Base-by-base conservation (phyloP, 768 basidiomycete species). In the Lactarius deliciosus region DNA sequence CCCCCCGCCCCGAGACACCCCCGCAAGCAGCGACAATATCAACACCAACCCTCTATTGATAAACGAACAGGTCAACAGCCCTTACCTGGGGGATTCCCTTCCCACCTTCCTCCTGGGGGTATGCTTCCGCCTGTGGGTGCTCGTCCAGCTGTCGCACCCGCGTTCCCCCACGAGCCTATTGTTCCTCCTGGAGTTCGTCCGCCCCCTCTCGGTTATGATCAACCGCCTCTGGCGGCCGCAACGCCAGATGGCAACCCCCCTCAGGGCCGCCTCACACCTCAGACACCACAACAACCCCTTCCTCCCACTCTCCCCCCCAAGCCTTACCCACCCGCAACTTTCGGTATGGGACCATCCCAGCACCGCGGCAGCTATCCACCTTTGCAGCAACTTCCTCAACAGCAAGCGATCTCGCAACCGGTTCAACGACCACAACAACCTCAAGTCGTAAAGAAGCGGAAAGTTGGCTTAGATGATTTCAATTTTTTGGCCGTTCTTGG, bases 401-500 rank as follows among this genome's bases (percentile, higher is more conserved):
- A 73, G 57, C 73, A 72, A 28, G 72, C 73, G 22, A 71, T 75
- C 50, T 76, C 76, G 59, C 78, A 76, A 54, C 75, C 75, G 25
- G 71, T 70, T 47, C 71, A 64, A 68, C 66, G 68, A 65, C 76
- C 74, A 65, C 78, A 78, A n/a, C 81, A 83, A 62, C 78, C 80
- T 40, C 77, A 77, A 38, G 65, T 73, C 15, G 69, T 68, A 16
- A 75, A 81, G 30, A 89, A 88, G 76, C 85, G 94, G 61, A 96
- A 96, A 76, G 92, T 99, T 68, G 95, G 96, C 1, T 82, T 99
- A 45, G 96, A 98, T 75, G 97, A 98, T 76, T 99, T 99, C 83
- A 98, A 98, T 74, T 98, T 99, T 83, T 80, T 99, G 63, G 95
- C 97, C 30, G 97, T 99, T 18, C 86, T 99, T 43, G 97, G 97